These are phyloP conservation scores for Trichophyton mentagrophytes DNA, from an alignment of 2,329 filamentous ascomycete species.

Conservation along the genomic window DNA sequence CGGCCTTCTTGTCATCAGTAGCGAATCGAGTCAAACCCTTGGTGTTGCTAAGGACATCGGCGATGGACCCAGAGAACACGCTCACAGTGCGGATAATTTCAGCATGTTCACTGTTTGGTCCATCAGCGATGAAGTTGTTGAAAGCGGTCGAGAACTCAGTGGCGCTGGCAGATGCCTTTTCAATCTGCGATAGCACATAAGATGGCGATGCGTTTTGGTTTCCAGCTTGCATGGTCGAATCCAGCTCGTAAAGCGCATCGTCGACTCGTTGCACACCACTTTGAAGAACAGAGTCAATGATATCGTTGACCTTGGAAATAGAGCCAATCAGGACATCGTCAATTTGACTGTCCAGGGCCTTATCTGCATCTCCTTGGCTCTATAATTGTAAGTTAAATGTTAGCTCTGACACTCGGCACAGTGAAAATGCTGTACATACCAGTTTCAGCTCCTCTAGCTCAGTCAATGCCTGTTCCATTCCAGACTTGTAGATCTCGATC, in stretches of 20 bases:
- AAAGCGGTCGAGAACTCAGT: constrained; percentile 97
- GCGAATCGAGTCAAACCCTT: constrained; percentile 90
- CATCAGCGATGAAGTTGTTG: constrained; percentile 97
- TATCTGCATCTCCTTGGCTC: constrained; percentile 61
- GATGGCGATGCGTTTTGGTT: constrained; percentile 95
- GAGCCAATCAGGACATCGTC: constrained; percentile 78
- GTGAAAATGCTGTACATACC: constrained; percentile 27
- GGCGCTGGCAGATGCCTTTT: constrained; percentile 85
- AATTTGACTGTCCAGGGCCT: constrained; percentile 76
- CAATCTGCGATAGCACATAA: constrained; percentile 90
- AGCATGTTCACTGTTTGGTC: constrained; percentile 74
- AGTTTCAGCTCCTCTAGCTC: constrained; percentile 75
- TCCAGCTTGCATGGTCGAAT: constrained; percentile 95
- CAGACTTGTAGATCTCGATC: constrained; percentile 93
- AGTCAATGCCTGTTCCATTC: constrained; percentile 90
- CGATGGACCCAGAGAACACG: constrained; percentile 76
- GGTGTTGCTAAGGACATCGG: constrained; percentile 89
- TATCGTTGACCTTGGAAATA: constrained; percentile 86
- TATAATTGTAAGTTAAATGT: constrained; percentile 19
- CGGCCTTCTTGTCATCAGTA: constrained; percentile 87
- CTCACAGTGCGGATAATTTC: constrained; percentile 90
- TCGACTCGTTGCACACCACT: constrained; percentile 87
- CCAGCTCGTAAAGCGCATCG: constrained; percentile 90
- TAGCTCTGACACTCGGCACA: not conserved
- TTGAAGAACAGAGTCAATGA: constrained; percentile 93